Evolutionary conservation across 2,329 filamentous ascomycete species (phyloP).

Genomic region (Sclerotinia nivalis): DNA sequence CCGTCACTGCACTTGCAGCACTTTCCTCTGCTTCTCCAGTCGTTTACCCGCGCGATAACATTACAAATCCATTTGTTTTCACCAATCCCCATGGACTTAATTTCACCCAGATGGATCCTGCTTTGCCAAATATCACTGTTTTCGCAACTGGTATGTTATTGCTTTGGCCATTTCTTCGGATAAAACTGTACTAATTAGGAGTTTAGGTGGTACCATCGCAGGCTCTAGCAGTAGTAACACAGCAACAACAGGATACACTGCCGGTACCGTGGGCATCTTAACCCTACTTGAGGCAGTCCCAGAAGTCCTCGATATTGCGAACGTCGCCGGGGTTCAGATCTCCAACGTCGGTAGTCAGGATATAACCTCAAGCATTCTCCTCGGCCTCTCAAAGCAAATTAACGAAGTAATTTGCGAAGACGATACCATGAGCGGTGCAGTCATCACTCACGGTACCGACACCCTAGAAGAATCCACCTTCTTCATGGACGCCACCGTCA

Average conservation of each 20-base stretch:
- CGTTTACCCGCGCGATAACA: constrained; percentile 23
- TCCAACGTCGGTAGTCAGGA: constrained; percentile 50
- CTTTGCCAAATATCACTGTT: constrained; percentile 34
- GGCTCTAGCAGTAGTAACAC: constrained; percentile 51
- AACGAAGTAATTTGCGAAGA: constrained; percentile 45
- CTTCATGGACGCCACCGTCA: constrained; percentile 60
- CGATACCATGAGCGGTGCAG: constrained; percentile 48
- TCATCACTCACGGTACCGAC: constrained; percentile 66
- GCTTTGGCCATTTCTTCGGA: fast-evolving
- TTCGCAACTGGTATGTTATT: constrained; percentile 33
- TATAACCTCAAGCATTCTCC: constrained; percentile 51
- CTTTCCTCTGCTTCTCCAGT: constrained; percentile 30
- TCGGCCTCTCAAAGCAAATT: constrained; percentile 51
- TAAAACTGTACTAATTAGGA: constrained; percentile 27
- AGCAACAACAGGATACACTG: constrained; percentile 56
- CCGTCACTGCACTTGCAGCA: constrained; percentile 22
- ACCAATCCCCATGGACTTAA: constrained; percentile 36
- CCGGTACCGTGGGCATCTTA: constrained; percentile 42
- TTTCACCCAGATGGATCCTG: constrained; percentile 35
- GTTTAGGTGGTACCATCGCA: constrained; percentile 59
- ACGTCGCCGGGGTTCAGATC: constrained; percentile 55
- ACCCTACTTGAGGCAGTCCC: constrained; percentile 56
- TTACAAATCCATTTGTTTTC: constrained; percentile 31
- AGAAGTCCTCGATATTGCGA: constrained; percentile 54
- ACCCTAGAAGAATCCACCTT: constrained; percentile 65